Conservation (phyloP, 1,284 basidiomycete species). For the Melampsora larici-populina region DNA sequence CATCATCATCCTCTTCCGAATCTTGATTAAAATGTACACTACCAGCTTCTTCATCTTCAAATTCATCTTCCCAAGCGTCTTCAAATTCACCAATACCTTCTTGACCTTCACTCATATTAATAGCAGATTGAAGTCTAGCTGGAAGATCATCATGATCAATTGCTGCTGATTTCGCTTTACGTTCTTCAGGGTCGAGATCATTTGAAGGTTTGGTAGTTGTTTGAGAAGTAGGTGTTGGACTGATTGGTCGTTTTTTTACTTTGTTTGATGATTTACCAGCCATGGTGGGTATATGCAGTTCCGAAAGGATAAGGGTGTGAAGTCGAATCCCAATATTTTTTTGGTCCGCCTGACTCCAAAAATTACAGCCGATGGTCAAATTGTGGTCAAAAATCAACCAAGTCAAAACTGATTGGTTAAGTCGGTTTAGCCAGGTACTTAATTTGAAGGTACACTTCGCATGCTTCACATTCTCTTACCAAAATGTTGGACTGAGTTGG, state of each 20-base stretch:
- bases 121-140: constrained; percentile 18
- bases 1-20: constrained; percentile 50
- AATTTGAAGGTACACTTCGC: too few species aligned
- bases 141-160: constrained; percentile 39
- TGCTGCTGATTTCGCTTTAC: not conserved
- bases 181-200: not conserved
- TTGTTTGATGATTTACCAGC: not conserved
- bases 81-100: constrained; percentile 42
- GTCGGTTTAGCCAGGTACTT: too few species aligned
- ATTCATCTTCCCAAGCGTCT: constrained; percentile 43
- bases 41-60: constrained; percentile 45
- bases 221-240: not conserved
- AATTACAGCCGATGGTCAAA: not conserved
- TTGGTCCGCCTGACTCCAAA: not conserved
- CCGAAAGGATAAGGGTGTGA: not conserved
- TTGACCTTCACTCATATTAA: constrained; percentile 23
- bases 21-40: constrained; percentile 53
- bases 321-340: not conserved
- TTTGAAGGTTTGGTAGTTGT: not conserved
- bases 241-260: not conserved
- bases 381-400: too few species aligned
- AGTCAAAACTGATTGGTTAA: too few species aligned
- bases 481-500: too few species aligned
- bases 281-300: not conserved
- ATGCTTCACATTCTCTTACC: too few species aligned